phyloP scores from a whole-genome alignment of 73 alveolate genomes.

The Breviolum minutum region DNA sequence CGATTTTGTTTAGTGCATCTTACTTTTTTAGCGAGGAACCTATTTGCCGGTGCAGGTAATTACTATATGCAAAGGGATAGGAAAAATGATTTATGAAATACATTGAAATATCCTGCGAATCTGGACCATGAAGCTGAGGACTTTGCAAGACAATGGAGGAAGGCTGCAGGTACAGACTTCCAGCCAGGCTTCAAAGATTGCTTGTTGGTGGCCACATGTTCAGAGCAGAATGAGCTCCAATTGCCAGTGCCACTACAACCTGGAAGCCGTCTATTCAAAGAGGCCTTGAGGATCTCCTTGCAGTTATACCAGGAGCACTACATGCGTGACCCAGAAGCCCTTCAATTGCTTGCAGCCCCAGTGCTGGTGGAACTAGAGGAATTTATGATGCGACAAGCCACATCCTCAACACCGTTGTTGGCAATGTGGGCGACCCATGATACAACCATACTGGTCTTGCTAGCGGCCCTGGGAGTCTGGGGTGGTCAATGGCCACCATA shows the following conservation, averaged over 20 bases:
- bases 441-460: slow-evolving; percentile 67
- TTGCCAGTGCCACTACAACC: slow-evolving; percentile 53
- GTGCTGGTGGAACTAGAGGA: slow-evolving; percentile 34
- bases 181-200: slow-evolving; percentile 83
- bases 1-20: not conserved
- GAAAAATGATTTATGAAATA: not conserved
- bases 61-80: not conserved
- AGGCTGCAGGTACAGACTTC: slow-evolving; percentile 73
- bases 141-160: slow-evolving; percentile 42
- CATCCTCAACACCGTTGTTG: not conserved
- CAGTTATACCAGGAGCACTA: slow-evolving; percentile 54
- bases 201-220: slow-evolving; percentile 66
- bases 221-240: slow-evolving; percentile 1
- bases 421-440: slow-evolving; percentile 90
- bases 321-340: not conserved
- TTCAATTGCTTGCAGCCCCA: slow-evolving; percentile 73
- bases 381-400: not conserved
- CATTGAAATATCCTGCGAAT: not conserved
- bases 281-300: slow-evolving; percentile 45
- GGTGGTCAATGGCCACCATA: slow-evolving; percentile 90
- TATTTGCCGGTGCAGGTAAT: not conserved
- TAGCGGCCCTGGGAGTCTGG: slow-evolving; percentile 62
- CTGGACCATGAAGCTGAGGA: not conserved
- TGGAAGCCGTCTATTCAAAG: slow-evolving; percentile 1
- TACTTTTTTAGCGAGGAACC: not conserved